Evolutionary conservation across 2,329 filamentous ascomycete genomes (phyloP), one percentile per base, ranked within the genome.

Genomic region (Colletotrichum echinochloae): DNA sequence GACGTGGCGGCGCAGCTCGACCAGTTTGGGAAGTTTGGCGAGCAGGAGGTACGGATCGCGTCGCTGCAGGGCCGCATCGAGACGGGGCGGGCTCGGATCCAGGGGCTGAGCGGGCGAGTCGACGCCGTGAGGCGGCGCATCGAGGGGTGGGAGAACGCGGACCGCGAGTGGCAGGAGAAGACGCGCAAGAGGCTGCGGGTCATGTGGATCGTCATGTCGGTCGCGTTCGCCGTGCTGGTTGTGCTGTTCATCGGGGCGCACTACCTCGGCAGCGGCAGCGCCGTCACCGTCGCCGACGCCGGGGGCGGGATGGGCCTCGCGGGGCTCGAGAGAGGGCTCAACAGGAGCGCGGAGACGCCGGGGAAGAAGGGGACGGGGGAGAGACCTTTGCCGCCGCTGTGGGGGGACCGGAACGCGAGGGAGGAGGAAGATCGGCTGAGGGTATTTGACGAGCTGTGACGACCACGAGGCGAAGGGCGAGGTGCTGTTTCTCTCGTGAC

Each of bases 151-250:
- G 91, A 93, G 78, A 85, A 84, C 66, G 86, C 88, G 1, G 92
- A 94, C 79, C 84, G 83, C 57, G 88, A 90, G 75, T 91, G 90
- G 85, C 88, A 92, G 79, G 89, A 92, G 75, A 88, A 84, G 75
- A 92, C 90, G n/a, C 83, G 89, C 71, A 85, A 83, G 77, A 86
- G 90, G 60, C 81, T 93, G 72, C 88, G 87, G 73, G 84, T 87
- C 26, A 81, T 92, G 56, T 93, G 91, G 90, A 84, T 89, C 48
- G 83, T 89, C 72, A 87, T 86, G 70, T 87, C 82, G 28, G 77
- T 83, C 11, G 70, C 86, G 41, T 77, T 82, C 5, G 82, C 91
- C 44, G 74, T 88, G 2, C 70, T 88, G 23, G 71, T 86, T 3
- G 78, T 88, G 9, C 74, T 88, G 30, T 78, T 85, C 41, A 72